phyloP scores from a whole-genome alignment of 2,329 filamentous ascomycete species.

The Hypoxylon sp. region DNA sequence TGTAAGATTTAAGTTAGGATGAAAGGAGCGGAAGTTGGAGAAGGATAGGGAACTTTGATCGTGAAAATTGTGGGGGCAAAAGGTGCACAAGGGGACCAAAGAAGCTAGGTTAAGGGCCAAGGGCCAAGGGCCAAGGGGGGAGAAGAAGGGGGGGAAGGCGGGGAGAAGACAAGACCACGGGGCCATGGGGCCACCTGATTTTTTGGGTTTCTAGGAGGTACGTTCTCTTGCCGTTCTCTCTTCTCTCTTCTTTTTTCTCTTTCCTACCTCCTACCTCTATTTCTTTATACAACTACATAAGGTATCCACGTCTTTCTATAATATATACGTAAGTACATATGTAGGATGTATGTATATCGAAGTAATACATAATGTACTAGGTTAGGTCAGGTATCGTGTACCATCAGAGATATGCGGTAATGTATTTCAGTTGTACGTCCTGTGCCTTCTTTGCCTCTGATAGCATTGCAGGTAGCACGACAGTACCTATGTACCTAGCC shows the following conservation, averaged over 20 bases:
- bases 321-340: not conserved
- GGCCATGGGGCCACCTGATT: conserved; percentile 46
- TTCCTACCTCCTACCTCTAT: not conserved
- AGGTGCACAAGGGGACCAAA: conserved; percentile 36
- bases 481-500: not conserved
- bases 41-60: conserved; percentile 40
- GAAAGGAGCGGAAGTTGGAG: conserved; percentile 40
- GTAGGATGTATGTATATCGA: not conserved
- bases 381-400: conserved; percentile 1
- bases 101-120: conserved; percentile 17
- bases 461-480: not conserved
- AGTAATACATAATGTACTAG: too few relatives aligned
- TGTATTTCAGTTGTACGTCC: not conserved
- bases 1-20: conserved; percentile 30
- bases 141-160: conserved; percentile 4
- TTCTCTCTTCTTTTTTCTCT: not conserved
- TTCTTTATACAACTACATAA: not conserved
- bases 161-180: conserved; percentile 35
- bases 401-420: not conserved
- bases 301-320: not conserved
- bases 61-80: conserved; percentile 43
- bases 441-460: too few relatives aligned
- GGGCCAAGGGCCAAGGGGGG: conserved; percentile 2
- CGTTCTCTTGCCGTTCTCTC: not conserved
- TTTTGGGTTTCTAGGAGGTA: conserved; percentile 13